Base-by-base conservation (phyloP, 306 rosid species). In the Sechiopsis laciniata region DNA sequence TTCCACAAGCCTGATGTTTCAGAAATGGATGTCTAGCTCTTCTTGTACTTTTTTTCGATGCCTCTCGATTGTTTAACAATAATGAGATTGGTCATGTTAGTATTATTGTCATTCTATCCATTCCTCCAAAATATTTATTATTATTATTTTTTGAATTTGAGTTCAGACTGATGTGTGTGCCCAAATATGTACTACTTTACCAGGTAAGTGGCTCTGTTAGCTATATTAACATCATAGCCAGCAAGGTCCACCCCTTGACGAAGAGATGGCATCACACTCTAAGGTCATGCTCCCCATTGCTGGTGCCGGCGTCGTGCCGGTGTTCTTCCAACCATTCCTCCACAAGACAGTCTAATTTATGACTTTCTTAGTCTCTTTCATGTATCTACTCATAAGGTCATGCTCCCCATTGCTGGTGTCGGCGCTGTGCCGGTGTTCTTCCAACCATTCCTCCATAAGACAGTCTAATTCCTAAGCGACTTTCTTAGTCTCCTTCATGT, bases 1-100 rank as follows among this genome's bases (percentile, higher is more conserved):
- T 1, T 75, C 72, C 29, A 86, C 84, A 7, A 78, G 3, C 46
- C 93, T 81, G 22, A 67, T 83, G 10, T 57, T 88, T 4, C 93
- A 88, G 13, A 90, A 89, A 4, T 79, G 78, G n/a, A 24, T 13
- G 65, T 88, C 90, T 16, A 88, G 51, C 55, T 88, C 94, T 5
- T 82, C 82, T 17, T 83, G 73, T 24, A 72, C 80, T 52, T 81
- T 82, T 37, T 57, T 67, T 53, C 82, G 21, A n/a, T 4, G 57
- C 82, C 4, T 75, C 40, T 0, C 45, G 77, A 55, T 85, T 80
- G 75, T 79, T 83, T 50, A 87, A 65, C 20, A 87, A 20, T 9
- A 79, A 29, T 1, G 83, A 78, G 5, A 87, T 55, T 1, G 78
- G 61, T 89, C 88, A 85, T 1, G 48, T 74, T 66, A 87, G 12